Evolutionary conservation across 2,329 filamentous ascomycete species (phyloP), one percentile per base, ranked within the genome.

Genomic region (Lecanicillium sp.): DNA sequence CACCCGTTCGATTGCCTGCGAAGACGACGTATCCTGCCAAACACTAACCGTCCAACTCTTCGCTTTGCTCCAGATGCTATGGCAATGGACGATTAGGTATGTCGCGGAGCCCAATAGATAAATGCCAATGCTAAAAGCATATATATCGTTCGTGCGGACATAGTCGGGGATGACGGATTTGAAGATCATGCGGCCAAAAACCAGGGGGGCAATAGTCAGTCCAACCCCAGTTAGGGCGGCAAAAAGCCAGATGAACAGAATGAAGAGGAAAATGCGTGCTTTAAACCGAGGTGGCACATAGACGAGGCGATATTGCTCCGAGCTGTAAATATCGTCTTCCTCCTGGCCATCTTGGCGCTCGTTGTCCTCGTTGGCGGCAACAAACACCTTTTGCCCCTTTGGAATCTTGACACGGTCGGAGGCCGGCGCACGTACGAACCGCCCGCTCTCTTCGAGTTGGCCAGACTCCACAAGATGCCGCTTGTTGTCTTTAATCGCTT

Each of bases 321-420:
- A 75, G 19, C 68, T 65, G 48, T 77, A 78, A 0, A 75, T 52
- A 31, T 73, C 68, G 6, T 47, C 55, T 8, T 70, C 65, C 0
- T 56, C 52, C 2, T 70, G 69, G 50, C 85, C 75, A 51, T 83
- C 55, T 47, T 66, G 65, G 18, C 77, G 78, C 54, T 85, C 81
- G 27, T 76, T 60, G 29, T 79, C 71, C 31, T 77, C 65, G 43
- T 88, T 83, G 18, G 79, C 60, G 38, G 84, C 76, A 9, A 94
- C 65, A 53, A 98, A 96, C 4, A 95, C 89, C 13, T 71, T 66
- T 33, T 73, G 74, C 29, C 85, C 85, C 59, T 94, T 95, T 4
- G 88, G 85, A 27, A 96, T 89, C 53, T 94, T 87, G 48, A 95
- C 85, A 56, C 94, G 88, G 57, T 98, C 92, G 1, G 88, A 95